Conservation (phyloP, 2,329 filamentous ascomycete genomes). For the Dendrostoma leiphaemia region DNA sequence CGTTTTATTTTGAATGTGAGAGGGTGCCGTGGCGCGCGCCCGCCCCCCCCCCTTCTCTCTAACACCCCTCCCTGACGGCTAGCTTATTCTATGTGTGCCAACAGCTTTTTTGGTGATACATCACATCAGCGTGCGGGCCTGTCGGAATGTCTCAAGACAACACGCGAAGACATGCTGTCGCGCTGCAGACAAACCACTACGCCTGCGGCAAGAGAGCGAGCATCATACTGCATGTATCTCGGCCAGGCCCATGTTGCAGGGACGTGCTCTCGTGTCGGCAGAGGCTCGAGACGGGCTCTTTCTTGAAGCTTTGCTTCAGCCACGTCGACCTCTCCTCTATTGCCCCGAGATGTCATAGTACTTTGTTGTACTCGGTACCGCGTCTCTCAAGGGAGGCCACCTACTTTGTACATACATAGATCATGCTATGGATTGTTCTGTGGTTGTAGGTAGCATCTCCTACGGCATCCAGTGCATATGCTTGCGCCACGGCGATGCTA, state of each 20-base stretch:
- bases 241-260: too few relatives aligned
- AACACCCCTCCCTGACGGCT: slow-evolving; percentile 19
- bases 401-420: too few relatives aligned
- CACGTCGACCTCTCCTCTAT: too few relatives aligned
- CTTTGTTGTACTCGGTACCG: too few relatives aligned
- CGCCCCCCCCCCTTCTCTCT: slow-evolving; percentile 5
- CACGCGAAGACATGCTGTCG: slow-evolving; percentile 23
- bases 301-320: too few relatives aligned
- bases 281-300: too few relatives aligned
- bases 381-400: too few relatives aligned
- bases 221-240: too few relatives aligned
- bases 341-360: too few relatives aligned
- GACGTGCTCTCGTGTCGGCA: too few relatives aligned
- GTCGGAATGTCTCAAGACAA: slow-evolving; percentile 45
- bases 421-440: too few relatives aligned
- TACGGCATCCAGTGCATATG: not conserved
- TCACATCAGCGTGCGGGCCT: slow-evolving; percentile 46
- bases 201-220: not conserved
- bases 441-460: too few relatives aligned
- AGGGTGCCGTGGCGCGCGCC: slow-evolving; percentile 7
- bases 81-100: slow-evolving; percentile 6
- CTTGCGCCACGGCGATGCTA: slow-evolving; percentile 12
- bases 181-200: not conserved
- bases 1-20: not conserved
- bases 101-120: slow-evolving; percentile 25